A percentile compares a stretch with the other conserved stretches of the same genome.
Conservation (phyloP, 1,284 basidiomycete species). For the Bothia castanella region DNA sequence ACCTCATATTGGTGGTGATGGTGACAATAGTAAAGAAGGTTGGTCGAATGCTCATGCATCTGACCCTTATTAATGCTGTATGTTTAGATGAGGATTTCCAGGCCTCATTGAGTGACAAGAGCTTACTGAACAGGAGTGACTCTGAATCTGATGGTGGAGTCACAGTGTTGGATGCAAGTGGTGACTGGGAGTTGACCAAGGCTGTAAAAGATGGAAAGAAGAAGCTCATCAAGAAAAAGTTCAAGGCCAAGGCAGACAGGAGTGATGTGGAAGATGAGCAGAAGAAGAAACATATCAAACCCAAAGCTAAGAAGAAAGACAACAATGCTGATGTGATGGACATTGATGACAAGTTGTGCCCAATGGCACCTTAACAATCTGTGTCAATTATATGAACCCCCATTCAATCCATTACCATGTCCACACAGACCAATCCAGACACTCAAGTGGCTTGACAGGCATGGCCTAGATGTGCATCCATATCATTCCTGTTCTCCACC, state of each 20-base stretch:
- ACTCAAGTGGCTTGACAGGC: too few relatives aligned
- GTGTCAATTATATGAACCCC: too few relatives aligned
- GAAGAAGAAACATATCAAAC: slow-evolving; percentile 41
- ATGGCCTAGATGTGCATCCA: too few relatives aligned
- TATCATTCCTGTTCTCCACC: too few relatives aligned
- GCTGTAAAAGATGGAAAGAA: slow-evolving; percentile 43
- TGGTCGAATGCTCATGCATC: slow-evolving; percentile 29
- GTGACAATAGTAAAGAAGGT: slow-evolving; percentile 84
- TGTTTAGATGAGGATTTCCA: slow-evolving; percentile 80
- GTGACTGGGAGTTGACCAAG: slow-evolving; percentile 60
- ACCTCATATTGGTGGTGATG: slow-evolving; percentile 50
- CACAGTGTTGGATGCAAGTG: slow-evolving; percentile 79
- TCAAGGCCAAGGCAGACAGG: slow-evolving; percentile 36
- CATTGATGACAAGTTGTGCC: slow-evolving; percentile 39
- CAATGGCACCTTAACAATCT: slow-evolving; percentile 37
- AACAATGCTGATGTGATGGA: slow-evolving; percentile 39
- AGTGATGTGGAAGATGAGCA: slow-evolving; percentile 41
- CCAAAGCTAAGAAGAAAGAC: slow-evolving; percentile 43
- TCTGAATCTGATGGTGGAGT: slow-evolving; percentile 56
- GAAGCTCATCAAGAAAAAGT: slow-evolving; percentile 37
- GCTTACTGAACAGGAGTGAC: slow-evolving; percentile 77
- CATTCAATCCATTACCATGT: too few relatives aligned
- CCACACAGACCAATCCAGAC: too few relatives aligned
- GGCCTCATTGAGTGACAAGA: slow-evolving; percentile 77
- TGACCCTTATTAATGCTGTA: slow-evolving; percentile 12